phyloP scores from a whole-genome alignment of 2,329 filamentous ascomycete species.

The Beauveria medogensis region DNA sequence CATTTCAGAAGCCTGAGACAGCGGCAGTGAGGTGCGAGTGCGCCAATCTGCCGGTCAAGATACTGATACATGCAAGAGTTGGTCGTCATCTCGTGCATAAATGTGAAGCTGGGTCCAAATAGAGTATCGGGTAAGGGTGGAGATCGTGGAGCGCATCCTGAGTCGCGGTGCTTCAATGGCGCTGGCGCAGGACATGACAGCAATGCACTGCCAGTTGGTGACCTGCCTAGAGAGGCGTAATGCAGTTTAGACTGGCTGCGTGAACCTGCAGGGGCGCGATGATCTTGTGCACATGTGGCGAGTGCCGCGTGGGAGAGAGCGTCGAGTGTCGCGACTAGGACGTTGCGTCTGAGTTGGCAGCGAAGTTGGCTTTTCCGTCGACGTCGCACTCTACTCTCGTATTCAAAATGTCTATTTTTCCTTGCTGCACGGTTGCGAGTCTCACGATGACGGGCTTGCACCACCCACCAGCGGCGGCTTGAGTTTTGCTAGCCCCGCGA shows the following conservation, averaged over 20 bases:
- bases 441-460: neutral
- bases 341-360: neutral
- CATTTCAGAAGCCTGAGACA: slow-evolving; percentile 11
- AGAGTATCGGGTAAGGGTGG: slow-evolving; percentile 11
- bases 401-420: neutral
- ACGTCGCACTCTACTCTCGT: neutral
- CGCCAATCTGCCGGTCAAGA: neutral
- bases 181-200: neutral
- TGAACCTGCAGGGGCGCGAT: neutral
- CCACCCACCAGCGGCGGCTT: neutral
- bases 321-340: neutral
- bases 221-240: slow-evolving; percentile 1
- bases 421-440: neutral
- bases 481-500: slow-evolving; percentile 2
- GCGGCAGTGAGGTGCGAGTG: neutral
- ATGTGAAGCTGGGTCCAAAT: slow-evolving; percentile 2
- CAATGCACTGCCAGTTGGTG: neutral
- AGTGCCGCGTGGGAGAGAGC: neutral
- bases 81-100: slow-evolving; percentile 3
- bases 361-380: neutral
- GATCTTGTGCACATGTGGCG: neutral
- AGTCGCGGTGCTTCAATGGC: slow-evolving; percentile 1
- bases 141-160: slow-evolving; percentile 8
- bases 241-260: neutral
- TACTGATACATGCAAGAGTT: neutral